Evolutionary conservation across 306 rosid genomes (phyloP), one percentile per base, ranked within the genome.

Genomic region (Lagenaria siceraria): DNA sequence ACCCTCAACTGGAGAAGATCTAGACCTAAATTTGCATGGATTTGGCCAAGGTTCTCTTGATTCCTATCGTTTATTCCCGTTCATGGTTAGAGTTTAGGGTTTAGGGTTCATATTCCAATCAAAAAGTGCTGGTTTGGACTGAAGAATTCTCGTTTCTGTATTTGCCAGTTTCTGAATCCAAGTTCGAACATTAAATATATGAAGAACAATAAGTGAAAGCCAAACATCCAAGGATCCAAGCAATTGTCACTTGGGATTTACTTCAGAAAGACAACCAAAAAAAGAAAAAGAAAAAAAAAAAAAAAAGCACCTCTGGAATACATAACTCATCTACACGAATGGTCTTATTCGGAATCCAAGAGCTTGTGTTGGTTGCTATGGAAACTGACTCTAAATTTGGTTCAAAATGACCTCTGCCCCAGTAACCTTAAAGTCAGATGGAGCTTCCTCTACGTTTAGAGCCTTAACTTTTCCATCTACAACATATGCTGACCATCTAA

Each of bases 401-500:
- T 83, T 90, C 88, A 95, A 84, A 83, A 95, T 90, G 80, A 87
- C 87, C 6, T 95, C 97, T 17, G 87, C 98, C 4, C 91, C 92
- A 74, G 98, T 90, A 82, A 90, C 97, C 85, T 95, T 95, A 83
- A 92, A 89, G 82, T 95, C 98, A 56, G 98, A 92, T 56, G 98
- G 97, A 83, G 82, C 91, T 87, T 90, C 92, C 93, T 92, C 98
- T n/a, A 92, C 80, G 75, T 95, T 95, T 33, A 92, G 85, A 81
- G 80, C 78, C 85, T 88, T 90, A 31, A 95, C 83, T 79, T 82
- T 89, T 63, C 98, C 97, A 77, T 92, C 98, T 17, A 87, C 95
- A 72, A 95, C 96, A 61, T 84, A 95, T 17, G 98, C 97, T 8
- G 98, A 95, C 98, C 98, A 95, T 86, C 97, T 95, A 78, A 84